Base-by-base conservation (phyloP, 768 basidiomycete genomes). In the Termitomyces sp. region DNA sequence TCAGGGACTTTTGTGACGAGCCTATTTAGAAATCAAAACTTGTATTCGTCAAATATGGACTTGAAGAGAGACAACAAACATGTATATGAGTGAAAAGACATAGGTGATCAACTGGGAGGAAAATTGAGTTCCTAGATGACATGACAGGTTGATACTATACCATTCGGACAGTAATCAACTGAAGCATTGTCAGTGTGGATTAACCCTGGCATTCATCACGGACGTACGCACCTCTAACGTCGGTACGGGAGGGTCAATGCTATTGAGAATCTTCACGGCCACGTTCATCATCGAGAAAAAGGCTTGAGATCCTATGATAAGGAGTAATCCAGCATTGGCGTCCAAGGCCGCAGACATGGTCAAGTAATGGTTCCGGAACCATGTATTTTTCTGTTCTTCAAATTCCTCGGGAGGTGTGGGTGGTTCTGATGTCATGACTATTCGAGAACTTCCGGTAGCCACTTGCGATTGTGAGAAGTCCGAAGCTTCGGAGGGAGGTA, bases 271-370 rank as follows among this genome's bases (percentile, higher is more conserved):
- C 70, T 90, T 89, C 45, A 90, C 87, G 5, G 79, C 71, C 3
- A 85, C 72, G 51, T 83, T 84, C 77, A 87, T 85, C 29, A 79
- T 66, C 7, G 84, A 76, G 39, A 86, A 79, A 69, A 85, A 85
- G 15, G 83, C 72, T 65, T 88, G 84, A 10, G 85, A 68, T 3
- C 71, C 70, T 5, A 77, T 77, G 18, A 90, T 78, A 18, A 88
- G 74, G 34, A 87, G 68, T 52, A 91, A 69, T 9, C 88, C 88
- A 4, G 73, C 68, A 69, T 90, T 88, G 34, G 55, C 62, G 37
- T 62, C 42, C 26, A 68, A 28, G 18, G 46, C 36, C 37, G n/a
- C 66, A 41, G 36, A 20, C 39, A 52, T 33, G 6, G 41, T 33
- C 36, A 33, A 15, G 36, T 46, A 28, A 20, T n/a, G 36, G 9